Percentiles rank a stretch among this genome's conserved stretches.
Evolutionary conservation across 2,329 filamentous ascomycete genomes (phyloP).

Genomic region (Diaporthe ampelina): DNA sequence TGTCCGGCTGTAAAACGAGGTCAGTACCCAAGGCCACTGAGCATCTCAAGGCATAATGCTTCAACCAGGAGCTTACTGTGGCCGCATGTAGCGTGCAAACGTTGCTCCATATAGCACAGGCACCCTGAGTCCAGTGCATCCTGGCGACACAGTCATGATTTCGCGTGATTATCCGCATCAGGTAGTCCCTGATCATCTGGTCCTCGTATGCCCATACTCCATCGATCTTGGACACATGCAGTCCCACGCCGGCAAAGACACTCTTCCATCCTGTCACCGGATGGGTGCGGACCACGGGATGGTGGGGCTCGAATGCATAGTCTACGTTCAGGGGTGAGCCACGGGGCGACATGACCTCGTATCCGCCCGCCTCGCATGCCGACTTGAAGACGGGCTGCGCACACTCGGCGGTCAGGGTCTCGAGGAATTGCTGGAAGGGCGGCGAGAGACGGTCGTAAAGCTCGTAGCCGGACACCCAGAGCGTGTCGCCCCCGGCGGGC

Average conservation of each 20-base stretch:
- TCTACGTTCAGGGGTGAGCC: slow-evolving; percentile 67
- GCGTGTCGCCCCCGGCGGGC: slow-evolving; percentile 68
- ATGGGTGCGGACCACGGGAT: slow-evolving; percentile 70
- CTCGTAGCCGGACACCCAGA: slow-evolving; percentile 78
- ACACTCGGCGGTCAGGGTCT: slow-evolving; percentile 69
- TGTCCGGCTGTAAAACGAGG: background rate
- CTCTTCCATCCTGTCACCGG: slow-evolving; percentile 71
- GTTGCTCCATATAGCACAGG: slow-evolving; percentile 58
- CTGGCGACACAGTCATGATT: slow-evolving; percentile 57
- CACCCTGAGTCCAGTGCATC: slow-evolving; percentile 55
- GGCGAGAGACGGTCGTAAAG: slow-evolving; percentile 74
- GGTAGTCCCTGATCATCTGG: slow-evolving; percentile 54
- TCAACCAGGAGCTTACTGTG: slow-evolving; percentile 46
- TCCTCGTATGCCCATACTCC: slow-evolving; percentile 60
- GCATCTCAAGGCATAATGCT: background rate
- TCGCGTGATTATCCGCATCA: slow-evolving; percentile 47
- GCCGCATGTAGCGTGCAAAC: slow-evolving; percentile 50
- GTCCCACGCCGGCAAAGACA: slow-evolving; percentile 63
- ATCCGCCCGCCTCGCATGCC: slow-evolving; percentile 59
- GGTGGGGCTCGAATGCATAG: slow-evolving; percentile 60
- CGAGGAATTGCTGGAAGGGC: slow-evolving; percentile 70
- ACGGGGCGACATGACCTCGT: slow-evolving; percentile 61
- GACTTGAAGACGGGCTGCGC: slow-evolving; percentile 64
- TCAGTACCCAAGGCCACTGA: background rate
- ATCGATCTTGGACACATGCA: slow-evolving; percentile 65